Evolutionary conservation across 345 rosid species (phyloP).

Genomic region (Tarenaya hassleriana): DNA sequence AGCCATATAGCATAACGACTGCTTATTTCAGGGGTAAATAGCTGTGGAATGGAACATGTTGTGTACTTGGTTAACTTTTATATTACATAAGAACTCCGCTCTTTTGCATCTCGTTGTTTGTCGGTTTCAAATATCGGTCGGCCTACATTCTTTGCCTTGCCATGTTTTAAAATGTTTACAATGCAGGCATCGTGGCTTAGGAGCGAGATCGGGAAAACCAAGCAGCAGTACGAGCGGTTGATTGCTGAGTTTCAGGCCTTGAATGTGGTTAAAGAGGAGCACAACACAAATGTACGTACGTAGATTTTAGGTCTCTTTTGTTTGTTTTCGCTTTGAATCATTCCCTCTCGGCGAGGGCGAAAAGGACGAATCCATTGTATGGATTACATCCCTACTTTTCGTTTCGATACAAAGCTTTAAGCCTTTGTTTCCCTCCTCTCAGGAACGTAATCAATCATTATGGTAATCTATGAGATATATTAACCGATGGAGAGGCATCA

Average conservation of each 20-base stretch:
- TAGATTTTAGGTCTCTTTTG: constrained; percentile 14
- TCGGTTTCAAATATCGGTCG: background rate
- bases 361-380: too few species aligned
- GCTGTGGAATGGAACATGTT: background rate
- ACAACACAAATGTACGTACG: constrained; percentile 22
- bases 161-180: constrained; percentile 5
- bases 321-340: constrained; percentile 2
- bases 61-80: too few species aligned
- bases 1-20: background rate
- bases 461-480: too few species aligned
- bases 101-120: background rate
- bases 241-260: constrained; percentile 36
- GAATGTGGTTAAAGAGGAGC: constrained; percentile 37
- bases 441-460: too few species aligned
- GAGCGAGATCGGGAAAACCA: constrained; percentile 39
- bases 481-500: too few species aligned
- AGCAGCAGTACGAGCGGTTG: constrained; percentile 36
- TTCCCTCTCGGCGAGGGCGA: background rate
- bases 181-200: constrained; percentile 48
- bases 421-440: too few species aligned
- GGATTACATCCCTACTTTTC: too few species aligned
- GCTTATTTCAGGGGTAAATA: background rate
- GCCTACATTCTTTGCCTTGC: background rate
- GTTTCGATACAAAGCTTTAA: too few species aligned
- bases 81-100: too few species aligned